Percentiles rank a stretch among this genome's conserved stretches.
phyloP scores from a whole-genome alignment of 2,329 filamentous ascomycete genomes.

The Neodidymelliopsis sp. region DNA sequence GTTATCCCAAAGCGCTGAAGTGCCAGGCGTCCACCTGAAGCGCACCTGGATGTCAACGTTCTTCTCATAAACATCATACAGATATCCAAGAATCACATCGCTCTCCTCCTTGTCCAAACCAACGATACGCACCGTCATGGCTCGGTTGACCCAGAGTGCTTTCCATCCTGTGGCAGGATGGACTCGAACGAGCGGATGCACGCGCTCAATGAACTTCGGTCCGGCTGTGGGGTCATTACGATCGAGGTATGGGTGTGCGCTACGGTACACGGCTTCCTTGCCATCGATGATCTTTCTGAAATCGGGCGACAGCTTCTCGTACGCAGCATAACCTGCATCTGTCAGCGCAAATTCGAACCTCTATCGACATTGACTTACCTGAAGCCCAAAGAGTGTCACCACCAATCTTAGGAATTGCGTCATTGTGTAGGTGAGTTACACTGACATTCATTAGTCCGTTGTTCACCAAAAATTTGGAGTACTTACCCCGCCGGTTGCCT shows the following conservation, averaged over 20 bases:
- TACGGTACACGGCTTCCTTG: slow-evolving; percentile 68
- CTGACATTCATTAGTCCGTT: slow-evolving; percentile 19
- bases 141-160: slow-evolving; percentile 73
- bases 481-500: slow-evolving; percentile 68
- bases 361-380: slow-evolving; percentile 13
- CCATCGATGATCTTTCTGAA: slow-evolving; percentile 77
- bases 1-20: slow-evolving; percentile 76
- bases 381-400: slow-evolving; percentile 78
- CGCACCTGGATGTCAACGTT: slow-evolving; percentile 76
- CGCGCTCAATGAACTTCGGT: slow-evolving; percentile 70
- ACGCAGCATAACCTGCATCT: slow-evolving; percentile 65
- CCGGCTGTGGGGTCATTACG: slow-evolving; percentile 67
- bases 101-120: slow-evolving; percentile 74
- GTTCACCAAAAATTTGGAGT: neutral
- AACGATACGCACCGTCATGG: slow-evolving; percentile 73
- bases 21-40: slow-evolving; percentile 73
- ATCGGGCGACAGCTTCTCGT: slow-evolving; percentile 74
- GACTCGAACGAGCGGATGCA: slow-evolving; percentile 72
- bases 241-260: slow-evolving; percentile 72
- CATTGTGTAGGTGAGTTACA: slow-evolving; percentile 74
- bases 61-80: slow-evolving; percentile 73
- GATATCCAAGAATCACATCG: slow-evolving; percentile 70
- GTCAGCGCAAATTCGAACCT: slow-evolving; percentile 35
- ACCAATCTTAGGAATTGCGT: slow-evolving; percentile 69
- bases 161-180: slow-evolving; percentile 80